Conservation (phyloP, 192 early-diverging fungal species). For the Dispira parvispora region DNA sequence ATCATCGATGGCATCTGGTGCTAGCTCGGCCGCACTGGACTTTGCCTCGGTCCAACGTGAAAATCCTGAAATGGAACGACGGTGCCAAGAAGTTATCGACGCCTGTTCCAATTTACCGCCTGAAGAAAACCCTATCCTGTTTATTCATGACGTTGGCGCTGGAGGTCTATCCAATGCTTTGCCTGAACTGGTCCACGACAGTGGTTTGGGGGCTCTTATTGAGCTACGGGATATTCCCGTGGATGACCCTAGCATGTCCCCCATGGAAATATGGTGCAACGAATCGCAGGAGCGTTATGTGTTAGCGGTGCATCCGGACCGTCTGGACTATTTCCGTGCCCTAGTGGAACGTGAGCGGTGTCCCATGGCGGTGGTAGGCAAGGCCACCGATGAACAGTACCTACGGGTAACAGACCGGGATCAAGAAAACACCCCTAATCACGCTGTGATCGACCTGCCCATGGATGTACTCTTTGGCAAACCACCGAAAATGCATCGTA, state of each 20-base stretch:
- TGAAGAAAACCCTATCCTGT: slow-evolving; percentile 71
- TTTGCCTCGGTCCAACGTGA: slow-evolving; percentile 98
- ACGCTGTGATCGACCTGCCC: slow-evolving; percentile 73
- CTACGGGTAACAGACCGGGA: slow-evolving; percentile 68
- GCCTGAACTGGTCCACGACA: slow-evolving; percentile 95
- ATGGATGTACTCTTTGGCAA: slow-evolving; percentile 97
- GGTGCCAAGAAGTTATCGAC: slow-evolving; percentile 95
- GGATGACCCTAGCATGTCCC: slow-evolving; percentile 85
- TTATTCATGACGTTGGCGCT: slow-evolving; percentile 97
- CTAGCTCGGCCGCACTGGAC: slow-evolving; percentile 76
- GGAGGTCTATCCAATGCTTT: slow-evolving; percentile 97
- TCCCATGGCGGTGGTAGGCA: slow-evolving; percentile 78
- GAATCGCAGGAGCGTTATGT: slow-evolving; percentile 99
- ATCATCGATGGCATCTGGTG: slow-evolving; percentile 81
- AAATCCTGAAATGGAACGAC: slow-evolving; percentile 98
- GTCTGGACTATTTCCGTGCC: slow-evolving; percentile 43
- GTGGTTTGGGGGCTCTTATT: slow-evolving; percentile 75
- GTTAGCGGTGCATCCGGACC: slow-evolving; percentile 62
- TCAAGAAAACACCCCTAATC: slow-evolving; percentile 24
- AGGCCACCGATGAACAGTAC: slow-evolving; percentile 63
- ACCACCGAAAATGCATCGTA: slow-evolving; percentile 86
- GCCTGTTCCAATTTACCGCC: slow-evolving; percentile 63
- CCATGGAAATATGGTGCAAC: slow-evolving; percentile 99
- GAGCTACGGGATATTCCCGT: slow-evolving; percentile 81
- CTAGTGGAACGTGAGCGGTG: slow-evolving; percentile 86